Base-by-base conservation (phyloP, 192 early-diverging fungal genomes). In the Phlyctochytrium bullatum region DNA sequence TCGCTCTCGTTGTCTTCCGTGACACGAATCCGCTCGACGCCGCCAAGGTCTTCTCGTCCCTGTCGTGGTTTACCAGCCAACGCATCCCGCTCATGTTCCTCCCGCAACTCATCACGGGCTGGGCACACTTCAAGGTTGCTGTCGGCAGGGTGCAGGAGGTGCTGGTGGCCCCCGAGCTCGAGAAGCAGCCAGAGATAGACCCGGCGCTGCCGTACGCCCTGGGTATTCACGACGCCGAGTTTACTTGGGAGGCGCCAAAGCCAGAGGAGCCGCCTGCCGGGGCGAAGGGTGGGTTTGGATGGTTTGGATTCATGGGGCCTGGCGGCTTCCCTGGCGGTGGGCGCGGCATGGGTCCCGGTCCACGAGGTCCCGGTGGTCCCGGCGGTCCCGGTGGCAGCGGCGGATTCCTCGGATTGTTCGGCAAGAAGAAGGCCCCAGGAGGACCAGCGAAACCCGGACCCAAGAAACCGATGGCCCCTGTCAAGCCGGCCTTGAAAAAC, bases 141-240 rank as follows among this genome's bases (percentile, higher is more conserved):
- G 50, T 83, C 23, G 47, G 23, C 2, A 53, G 86, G 24, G 80
- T 87, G 23, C 56, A 75, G 62, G 75, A 67, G 25, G 58, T 91
- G 59, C 59, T 88, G 31, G 61, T 85, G 50, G 85, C 86, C 0
- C 75, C 84, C 24, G 89, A 93, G 52, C 47, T 88, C 1, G 84
- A 89, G 24, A 64, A 61, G 28, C 69, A 84, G 36, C 80, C 83
- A 1, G 60, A 66, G 10, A 65, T 86, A 2, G 66, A 80, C 52
- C 33, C 61, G 1, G 59, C 77, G 30, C 59, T 68, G 23, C 66
- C 78, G 2, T 66, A 59, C 60, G 89, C 89, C 0, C 63, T 90
- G 23, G 53, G 53, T 14, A 65, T 88, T 58, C 59, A 50, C 1
- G 65, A 88, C 36, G 88, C 82, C 30, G 73, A 78, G 34, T 83